Evolutionary conservation across 1,139 yeast species (phyloP), one percentile per base, ranked within the genome.

Genomic region (Suhomyces bolitotheri): DNA sequence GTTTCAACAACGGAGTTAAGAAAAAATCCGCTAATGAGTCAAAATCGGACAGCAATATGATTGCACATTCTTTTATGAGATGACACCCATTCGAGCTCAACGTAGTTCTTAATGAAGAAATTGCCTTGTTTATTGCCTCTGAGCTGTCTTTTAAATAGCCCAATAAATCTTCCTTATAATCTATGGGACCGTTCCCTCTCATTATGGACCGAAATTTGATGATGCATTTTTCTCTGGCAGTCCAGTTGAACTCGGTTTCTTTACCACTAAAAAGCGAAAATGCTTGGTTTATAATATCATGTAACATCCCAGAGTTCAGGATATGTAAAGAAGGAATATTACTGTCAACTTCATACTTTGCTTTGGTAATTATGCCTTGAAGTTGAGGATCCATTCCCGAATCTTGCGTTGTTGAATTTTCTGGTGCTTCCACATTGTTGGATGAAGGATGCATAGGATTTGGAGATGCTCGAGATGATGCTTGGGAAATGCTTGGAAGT

Each of bases 201-300:
- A 87, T 47, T 2, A 84, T 53, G 2, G 73, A 66, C 38, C 97
- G 69, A 25, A 88, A 53, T 34, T 69, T 71, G 2, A 73, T 51
- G 2, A 89, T 73, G 38, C 65, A 66, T 38, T 73, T 72, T 49
- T 90, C 97, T 51, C 99, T 71, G 1, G 55, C 50, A 16, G 70
- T 63, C 99, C 99, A 92, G 53, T 92, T 92, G 42, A 72, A 73
- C 53, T 94, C 98, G 0, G 95, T 83, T 58, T 94, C 98, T 50
- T 82, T 88, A 2, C 81, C 82, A n/a, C 71, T 73, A 51, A 92
- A 87, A 11, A 58, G 58, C 1, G 64, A 57, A 1, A 42, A 16
- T 24, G 61, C 42, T 1, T 51, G 53, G 9, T 49, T 44, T 8
- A 58, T 34, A 5, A 45, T 39, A 10, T 37, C 39, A 23, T 45